Conservation (phyloP, 768 basidiomycete species). For the Inosperma sp. region DNA sequence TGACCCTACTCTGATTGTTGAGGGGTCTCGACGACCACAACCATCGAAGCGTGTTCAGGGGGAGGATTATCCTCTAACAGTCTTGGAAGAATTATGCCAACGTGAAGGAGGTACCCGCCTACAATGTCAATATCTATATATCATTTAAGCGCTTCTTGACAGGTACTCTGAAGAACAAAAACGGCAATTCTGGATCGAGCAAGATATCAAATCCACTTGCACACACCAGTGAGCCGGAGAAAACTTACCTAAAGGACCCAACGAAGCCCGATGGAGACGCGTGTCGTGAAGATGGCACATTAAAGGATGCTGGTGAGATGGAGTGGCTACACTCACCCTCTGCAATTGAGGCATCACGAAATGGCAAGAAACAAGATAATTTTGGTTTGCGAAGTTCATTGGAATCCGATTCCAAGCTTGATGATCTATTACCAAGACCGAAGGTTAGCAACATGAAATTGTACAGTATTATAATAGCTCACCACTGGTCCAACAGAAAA, state of each 20-base stretch:
- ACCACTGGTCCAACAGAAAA: too few species aligned
- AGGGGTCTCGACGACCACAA: neutral
- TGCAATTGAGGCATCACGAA: neutral
- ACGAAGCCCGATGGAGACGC: neutral
- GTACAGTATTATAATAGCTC: too few species aligned
- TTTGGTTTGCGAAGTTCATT: neutral
- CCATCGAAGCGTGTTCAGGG: neutral
- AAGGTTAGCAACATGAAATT: too few species aligned
- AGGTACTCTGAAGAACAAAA: neutral
- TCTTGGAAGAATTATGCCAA: neutral
- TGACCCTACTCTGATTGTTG: neutral
- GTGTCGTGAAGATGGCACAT: neutral
- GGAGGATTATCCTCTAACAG: neutral
- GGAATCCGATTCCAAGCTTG: too few species aligned
- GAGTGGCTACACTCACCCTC: neutral
- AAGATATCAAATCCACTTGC: neutral
- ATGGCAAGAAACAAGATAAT: neutral
- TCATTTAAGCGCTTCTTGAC: neutral
- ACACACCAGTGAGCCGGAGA: neutral
- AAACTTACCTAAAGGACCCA: neutral
- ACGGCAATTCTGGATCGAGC: too few species aligned
- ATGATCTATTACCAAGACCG: too few species aligned
- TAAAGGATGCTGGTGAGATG: neutral
- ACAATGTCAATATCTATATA: neutral
- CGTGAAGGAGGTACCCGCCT: neutral